These are phyloP conservation scores for Eucalyptus curtisii DNA, from an alignment of 345 rosid genomes.

Conservation along the genomic window DNA sequence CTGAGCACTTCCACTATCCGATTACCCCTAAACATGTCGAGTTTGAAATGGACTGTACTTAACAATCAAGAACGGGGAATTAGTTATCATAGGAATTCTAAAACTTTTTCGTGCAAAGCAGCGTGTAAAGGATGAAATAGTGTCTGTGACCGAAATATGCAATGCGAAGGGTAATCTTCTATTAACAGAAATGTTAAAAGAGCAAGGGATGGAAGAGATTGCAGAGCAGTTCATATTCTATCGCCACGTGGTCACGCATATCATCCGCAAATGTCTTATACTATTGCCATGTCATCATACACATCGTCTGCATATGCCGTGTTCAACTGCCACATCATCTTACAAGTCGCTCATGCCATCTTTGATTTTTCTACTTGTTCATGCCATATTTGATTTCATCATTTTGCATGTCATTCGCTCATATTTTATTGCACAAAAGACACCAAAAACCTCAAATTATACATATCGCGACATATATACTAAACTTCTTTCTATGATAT, in stretches of 20 bases:
- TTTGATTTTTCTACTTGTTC: neutral
- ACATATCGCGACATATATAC: no score
- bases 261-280: neutral
- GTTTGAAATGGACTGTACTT: neutral
- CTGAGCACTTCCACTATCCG: neutral
- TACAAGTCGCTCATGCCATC: neutral
- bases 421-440: neutral
- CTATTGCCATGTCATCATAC: neutral
- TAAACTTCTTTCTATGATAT: no score
- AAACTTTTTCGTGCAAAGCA: neutral
- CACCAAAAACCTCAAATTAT: no score
- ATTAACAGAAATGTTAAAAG: neutral
- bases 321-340: neutral
- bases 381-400: neutral
- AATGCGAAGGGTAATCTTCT: neutral
- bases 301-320: neutral
- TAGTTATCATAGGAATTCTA: neutral
- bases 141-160: neutral
- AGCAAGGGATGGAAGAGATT: neutral
- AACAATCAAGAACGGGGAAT: neutral
- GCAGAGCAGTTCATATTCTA: neutral
- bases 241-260: neutral
- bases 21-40: neutral
- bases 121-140: neutral
- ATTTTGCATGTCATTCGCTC: neutral